Percentiles rank a stretch among this genome's conserved stretches.
These are phyloP conservation scores for Posidonia australis DNA, from an alignment of 106 monocot genomes.

Conservation along the genomic window DNA sequence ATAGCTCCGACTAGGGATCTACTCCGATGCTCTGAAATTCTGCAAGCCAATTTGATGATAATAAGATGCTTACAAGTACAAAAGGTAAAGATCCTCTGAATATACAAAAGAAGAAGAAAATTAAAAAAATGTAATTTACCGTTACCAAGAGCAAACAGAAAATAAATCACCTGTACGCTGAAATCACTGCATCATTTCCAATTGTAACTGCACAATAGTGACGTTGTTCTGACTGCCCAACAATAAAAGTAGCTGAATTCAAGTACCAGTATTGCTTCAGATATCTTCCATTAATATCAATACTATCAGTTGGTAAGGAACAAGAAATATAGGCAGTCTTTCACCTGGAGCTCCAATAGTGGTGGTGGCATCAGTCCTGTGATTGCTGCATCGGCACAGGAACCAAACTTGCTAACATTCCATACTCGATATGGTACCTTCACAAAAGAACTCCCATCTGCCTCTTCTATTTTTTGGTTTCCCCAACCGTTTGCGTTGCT, in stretches of 20 bases:
- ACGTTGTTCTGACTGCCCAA: constrained; percentile 79
- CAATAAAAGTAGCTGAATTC: constrained; percentile 84
- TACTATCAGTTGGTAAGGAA: background rate
- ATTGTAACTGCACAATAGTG: constrained; percentile 74
- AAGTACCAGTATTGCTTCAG: constrained; percentile 66
- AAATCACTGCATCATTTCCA: constrained; percentile 81
- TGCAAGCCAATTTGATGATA: constrained; percentile 13
- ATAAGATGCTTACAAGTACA: background rate
- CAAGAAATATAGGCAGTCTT: background rate
- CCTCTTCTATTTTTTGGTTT: constrained; percentile 21
- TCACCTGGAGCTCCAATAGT: constrained; percentile 88
- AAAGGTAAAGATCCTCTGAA: background rate
- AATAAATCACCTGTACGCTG: constrained; percentile 64
- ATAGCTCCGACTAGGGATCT: constrained; percentile 85
- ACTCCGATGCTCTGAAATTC: constrained; percentile 76
- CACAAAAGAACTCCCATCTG: constrained; percentile 26
- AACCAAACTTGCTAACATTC: constrained; percentile 71
- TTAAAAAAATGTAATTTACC: no score
- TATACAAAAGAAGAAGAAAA: background rate
- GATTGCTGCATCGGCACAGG: constrained; percentile 84
- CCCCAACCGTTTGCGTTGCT: constrained; percentile 30
- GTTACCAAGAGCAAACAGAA: background rate
- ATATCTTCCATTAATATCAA: constrained; percentile 23
- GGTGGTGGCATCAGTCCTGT: constrained; percentile 90
- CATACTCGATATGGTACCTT: constrained; percentile 67